These are phyloP conservation scores for Tuber brumale DNA, from an alignment of 495 filamentous ascomycete genomes.

Conservation along the genomic window DNA sequence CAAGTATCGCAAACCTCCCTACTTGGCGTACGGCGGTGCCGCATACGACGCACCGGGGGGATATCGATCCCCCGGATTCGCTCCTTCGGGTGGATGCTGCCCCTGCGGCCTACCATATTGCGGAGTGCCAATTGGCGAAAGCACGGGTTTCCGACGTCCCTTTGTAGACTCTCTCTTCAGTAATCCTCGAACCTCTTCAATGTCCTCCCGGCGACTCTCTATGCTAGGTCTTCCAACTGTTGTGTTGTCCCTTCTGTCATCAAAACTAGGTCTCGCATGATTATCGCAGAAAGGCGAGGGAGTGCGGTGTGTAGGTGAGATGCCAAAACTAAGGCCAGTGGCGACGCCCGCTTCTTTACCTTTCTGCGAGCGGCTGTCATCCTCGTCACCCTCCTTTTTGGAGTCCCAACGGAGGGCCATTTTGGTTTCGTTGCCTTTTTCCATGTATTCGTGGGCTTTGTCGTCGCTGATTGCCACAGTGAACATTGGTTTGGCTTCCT, in stretches of 20 bases:
- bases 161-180: constrained; percentile 44
- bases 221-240: constrained; percentile 20
- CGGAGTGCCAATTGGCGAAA: background rate
- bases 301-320: background rate
- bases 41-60: background rate
- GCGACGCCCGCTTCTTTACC: constrained; percentile 19
- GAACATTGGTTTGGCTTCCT: constrained; percentile 63
- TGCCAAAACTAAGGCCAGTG: constrained; percentile 6
- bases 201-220: constrained; percentile 35
- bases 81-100: background rate
- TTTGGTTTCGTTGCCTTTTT: constrained; percentile 56
- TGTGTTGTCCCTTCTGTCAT: background rate
- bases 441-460: constrained; percentile 54
- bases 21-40: background rate
- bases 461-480: constrained; percentile 64
- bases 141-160: constrained; percentile 40
- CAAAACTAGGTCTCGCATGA: constrained; percentile 4
- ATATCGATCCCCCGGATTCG: background rate
- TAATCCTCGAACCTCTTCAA: constrained; percentile 44
- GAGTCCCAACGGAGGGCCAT: constrained; percentile 54
- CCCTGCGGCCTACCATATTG: background rate
- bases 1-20: background rate
- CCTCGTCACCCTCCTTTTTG: constrained; percentile 14
- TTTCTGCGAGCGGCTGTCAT: constrained; percentile 20
- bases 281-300: background rate